phyloP scores from a whole-genome alignment of 139 green algal species.

The Chloropicon primus region DNA sequence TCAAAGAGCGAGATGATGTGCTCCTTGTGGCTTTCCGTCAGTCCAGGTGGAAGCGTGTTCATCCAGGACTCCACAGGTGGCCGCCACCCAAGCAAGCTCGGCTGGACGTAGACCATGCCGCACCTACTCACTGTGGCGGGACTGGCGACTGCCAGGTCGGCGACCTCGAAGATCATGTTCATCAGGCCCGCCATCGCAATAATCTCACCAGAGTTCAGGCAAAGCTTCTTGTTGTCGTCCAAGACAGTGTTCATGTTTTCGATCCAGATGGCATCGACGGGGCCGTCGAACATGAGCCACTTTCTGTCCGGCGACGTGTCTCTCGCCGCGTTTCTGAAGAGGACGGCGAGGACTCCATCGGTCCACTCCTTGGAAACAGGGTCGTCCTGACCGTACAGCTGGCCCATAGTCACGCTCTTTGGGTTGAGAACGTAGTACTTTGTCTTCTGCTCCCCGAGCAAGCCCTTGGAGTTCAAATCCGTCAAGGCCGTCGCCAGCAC shows the following conservation, averaged over 20 bases:
- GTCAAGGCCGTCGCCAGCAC: constrained; percentile 30
- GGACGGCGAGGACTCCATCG: constrained; percentile 47
- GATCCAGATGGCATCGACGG: constrained; percentile 47
- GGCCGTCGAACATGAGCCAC: constrained; percentile 35
- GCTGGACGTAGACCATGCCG: constrained; percentile 69
- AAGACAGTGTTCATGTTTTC: constrained; percentile 49
- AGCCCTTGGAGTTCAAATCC: constrained; percentile 28
- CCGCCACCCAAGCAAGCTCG: constrained; percentile 30
- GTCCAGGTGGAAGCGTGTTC: constrained; percentile 28
- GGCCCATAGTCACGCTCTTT: constrained; percentile 47
- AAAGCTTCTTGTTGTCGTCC: constrained; percentile 50
- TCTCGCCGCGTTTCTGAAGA: constrained; percentile 33
- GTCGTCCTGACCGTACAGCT: constrained; percentile 63
- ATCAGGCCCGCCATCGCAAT: constrained; percentile 30
- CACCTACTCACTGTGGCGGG: constrained; percentile 64
- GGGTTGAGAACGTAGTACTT: constrained; percentile 41
- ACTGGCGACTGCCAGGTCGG: constrained; percentile 59
- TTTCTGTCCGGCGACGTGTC: constrained; percentile 22
- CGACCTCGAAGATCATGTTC: constrained; percentile 61
- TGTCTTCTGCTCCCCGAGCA: constrained; percentile 9
- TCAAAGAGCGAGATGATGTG: constrained; percentile 44
- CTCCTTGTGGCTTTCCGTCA: constrained; percentile 25
- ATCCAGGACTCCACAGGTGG: constrained; percentile 46
- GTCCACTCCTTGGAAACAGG: constrained; percentile 44
- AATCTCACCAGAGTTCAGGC: constrained; percentile 33